Base-by-base conservation (phyloP, 192 early-diverging fungal species). In the Linnemannia zychae region DNA sequence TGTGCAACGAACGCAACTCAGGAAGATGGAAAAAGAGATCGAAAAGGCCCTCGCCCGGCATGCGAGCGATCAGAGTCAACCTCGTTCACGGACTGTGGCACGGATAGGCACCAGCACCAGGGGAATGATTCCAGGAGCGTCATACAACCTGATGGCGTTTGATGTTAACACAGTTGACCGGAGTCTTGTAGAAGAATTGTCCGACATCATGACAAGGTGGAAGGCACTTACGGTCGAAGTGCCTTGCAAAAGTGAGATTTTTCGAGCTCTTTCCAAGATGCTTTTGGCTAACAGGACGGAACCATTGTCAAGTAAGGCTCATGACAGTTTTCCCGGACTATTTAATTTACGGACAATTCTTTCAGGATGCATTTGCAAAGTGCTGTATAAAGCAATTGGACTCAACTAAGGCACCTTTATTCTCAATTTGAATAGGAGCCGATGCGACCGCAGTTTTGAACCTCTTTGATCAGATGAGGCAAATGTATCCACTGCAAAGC, bases 1-100 rank as follows among this genome's bases (percentile, higher is more conserved):
- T 22, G 75, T 88, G 28, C 88, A 89, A 40, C 65, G 79, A 34
- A 77, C 87, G 24, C 87, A 89, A 49, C 67, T 86, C 15, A 33
- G 83, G 31, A 89, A 80, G 53, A 86, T 89, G 87, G 87, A 88
- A 71, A 89, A 89, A 48, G 88, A 89, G 11, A 73, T 89, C 22
- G 88, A 89, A 57, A 84, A 86, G 72, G 67, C 87, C 1, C 65
- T 89, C 1, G 20, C 33, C 18, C 73, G 78, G 47, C 73, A 71
- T 28, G 15, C 46, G 1, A 77, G 68, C 49, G 76, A 87, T 13
- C 52, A 69, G 5, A 50, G 11, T 48, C 79, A 80, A 60, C 74
- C 78, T 44, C 70, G 79, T 4, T 80, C 71, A 31, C 47, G 76
- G 72, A 68, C 78, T 44, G 57, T 72, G 6, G 63, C 71, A 47